Percentiles rank a stretch among this genome's conserved stretches.
Evolutionary conservation across 345 rosid species (phyloP).

Genomic region (Conringia planisiliqua): DNA sequence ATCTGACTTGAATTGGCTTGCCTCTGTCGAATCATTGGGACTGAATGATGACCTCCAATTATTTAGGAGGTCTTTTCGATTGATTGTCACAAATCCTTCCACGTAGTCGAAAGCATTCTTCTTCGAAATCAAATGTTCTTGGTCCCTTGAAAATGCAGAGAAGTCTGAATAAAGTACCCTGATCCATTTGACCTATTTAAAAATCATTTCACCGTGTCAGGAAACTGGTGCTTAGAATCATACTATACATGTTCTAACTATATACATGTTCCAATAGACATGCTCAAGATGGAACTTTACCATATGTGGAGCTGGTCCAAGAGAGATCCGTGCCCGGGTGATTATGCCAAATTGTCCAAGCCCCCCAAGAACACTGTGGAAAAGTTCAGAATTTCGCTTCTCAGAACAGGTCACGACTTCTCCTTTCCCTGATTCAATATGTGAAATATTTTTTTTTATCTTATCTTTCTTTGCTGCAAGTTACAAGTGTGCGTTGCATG

Average conservation of each 20-base stretch:
- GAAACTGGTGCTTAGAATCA: slow-evolving; percentile 5
- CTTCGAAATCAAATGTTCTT: slow-evolving; percentile 67
- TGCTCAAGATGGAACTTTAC: slow-evolving; percentile 37
- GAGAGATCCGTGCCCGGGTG: slow-evolving; percentile 75
- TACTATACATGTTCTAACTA: background rate
- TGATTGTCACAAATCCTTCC: slow-evolving; percentile 83
- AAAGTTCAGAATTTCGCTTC: slow-evolving; percentile 72
- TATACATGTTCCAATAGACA: background rate
- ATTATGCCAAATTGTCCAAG: slow-evolving; percentile 97
- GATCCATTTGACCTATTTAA: slow-evolving; percentile 85
- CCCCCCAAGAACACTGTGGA: slow-evolving; percentile 86
- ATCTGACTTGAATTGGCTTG: slow-evolving; percentile 67
- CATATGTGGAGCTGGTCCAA: slow-evolving; percentile 64
- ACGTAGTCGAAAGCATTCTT: slow-evolving; percentile 70
- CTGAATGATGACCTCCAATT: slow-evolving; percentile 85
- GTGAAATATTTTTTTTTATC: slow-evolving; percentile 1
- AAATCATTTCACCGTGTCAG: slow-evolving; percentile 17
- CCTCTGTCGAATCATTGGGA: slow-evolving; percentile 64
- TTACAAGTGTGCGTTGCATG: slow-evolving; percentile 16
- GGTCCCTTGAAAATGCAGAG: slow-evolving; percentile 70
- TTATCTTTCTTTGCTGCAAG: background rate
- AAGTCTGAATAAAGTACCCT: slow-evolving; percentile 84
- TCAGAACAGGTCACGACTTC: slow-evolving; percentile 75
- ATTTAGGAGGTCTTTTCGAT: slow-evolving; percentile 68
- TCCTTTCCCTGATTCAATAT: slow-evolving; percentile 70